A percentile compares a stretch with the other conserved stretches of the same genome.
Evolutionary conservation across 352 stramenopile species (phyloP).

Genomic region (Pythium folliculosum): DNA sequence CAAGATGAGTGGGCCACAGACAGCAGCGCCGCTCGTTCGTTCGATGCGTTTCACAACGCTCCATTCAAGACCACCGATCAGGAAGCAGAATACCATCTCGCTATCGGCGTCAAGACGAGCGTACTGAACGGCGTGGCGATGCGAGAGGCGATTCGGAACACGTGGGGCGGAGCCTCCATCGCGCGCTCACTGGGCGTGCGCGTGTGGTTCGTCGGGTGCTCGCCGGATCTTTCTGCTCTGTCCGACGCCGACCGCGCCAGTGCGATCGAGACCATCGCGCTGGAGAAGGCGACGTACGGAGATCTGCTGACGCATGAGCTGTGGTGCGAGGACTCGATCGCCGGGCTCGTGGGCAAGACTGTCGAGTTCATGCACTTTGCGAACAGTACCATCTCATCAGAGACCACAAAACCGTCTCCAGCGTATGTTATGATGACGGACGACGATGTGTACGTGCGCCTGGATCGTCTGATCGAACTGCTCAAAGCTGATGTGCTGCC

Average conservation of each 20-base stretch:
- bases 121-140: conserved; percentile 33
- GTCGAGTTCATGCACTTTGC: conserved; percentile 54
- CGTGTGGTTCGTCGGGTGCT: conserved; percentile 42
- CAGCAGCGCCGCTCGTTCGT: not conserved
- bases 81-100: not conserved
- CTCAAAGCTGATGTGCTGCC: not conserved
- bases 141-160: conserved; percentile 22
- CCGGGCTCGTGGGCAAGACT: conserved; percentile 43
- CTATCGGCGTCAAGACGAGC: conserved; percentile 52
- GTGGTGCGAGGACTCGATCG: conserved; percentile 50
- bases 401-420: not conserved
- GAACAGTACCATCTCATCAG: not conserved
- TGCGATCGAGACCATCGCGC: conserved; percentile 4
- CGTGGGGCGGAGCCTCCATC: conserved; percentile 32
- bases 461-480: conserved; percentile 11
- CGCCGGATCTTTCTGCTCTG: conserved; percentile 9
- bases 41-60: not conserved
- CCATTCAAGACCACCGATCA: not conserved
- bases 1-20: not conserved
- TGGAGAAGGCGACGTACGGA: conserved; percentile 40
- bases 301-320: conserved; percentile 57
- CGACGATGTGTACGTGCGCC: conserved; percentile 43
- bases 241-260: not conserved
- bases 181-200: conserved; percentile 21
- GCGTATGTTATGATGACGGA: conserved; percentile 52